phyloP scores from a whole-genome alignment of 1,284 basidiomycete species.

The Trametes pubescens region DNA sequence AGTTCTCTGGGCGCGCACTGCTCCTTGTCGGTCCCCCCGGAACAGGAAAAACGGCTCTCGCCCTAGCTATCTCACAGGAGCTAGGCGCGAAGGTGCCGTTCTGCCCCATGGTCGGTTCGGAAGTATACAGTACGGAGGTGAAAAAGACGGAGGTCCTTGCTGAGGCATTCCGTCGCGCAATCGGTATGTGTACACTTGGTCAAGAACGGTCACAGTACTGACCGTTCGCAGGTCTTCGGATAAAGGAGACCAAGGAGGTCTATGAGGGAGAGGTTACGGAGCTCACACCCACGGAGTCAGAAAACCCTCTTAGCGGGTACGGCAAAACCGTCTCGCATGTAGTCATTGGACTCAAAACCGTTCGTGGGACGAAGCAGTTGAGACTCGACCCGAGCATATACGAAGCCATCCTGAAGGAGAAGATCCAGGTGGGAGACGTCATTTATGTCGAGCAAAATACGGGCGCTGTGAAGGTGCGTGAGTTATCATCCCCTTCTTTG shows the following conservation, averaged over 20 bases:
- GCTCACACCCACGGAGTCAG: conserved; percentile 93
- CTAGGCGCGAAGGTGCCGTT: conserved; percentile 96
- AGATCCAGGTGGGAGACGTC: conserved; percentile 96
- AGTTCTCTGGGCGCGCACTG: conserved; percentile 92
- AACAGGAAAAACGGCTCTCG: conserved; percentile 96
- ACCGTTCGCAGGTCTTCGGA: conserved; percentile 76
- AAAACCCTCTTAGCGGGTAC: conserved; percentile 96
- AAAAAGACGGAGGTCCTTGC: conserved; percentile 99
- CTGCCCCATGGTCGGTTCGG: conserved; percentile 97
- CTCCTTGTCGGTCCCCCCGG: conserved; percentile 91
- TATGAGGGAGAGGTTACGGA: conserved; percentile 99
- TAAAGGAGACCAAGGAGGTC: conserved; percentile 99
- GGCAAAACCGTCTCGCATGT: conserved; percentile 99
- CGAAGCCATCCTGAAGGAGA: conserved; percentile 97
- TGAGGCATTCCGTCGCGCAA: conserved; percentile 94
- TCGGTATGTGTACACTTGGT: conserved; percentile 69
- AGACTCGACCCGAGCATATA: conserved; percentile 96
- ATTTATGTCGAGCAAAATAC: conserved; percentile 96
- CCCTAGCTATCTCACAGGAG: conserved; percentile 93
- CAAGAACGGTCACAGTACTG: neutral
- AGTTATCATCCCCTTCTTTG: conserved; percentile 12
- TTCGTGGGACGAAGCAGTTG: conserved; percentile 98
- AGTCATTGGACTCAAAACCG: conserved; percentile 95
- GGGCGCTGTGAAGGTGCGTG: conserved; percentile 90
- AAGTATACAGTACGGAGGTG: conserved; percentile 97